Percentiles rank a stretch among this genome's conserved stretches.
Conservation (phyloP, 129 eudicot genomes). For the Apium graveolens region DNA sequence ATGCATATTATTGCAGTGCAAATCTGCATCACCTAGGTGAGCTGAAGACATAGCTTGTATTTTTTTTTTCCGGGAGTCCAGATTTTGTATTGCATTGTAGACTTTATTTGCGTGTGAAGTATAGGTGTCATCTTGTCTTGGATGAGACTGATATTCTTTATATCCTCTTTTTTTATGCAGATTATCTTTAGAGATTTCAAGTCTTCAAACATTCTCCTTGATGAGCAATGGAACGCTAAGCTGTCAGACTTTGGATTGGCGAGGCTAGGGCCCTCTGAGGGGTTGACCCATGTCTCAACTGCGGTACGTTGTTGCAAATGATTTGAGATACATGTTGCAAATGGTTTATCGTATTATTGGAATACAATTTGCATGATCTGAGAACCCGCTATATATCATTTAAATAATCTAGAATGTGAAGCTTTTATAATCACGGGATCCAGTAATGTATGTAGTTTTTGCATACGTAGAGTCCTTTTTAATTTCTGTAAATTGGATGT, state of each 20-base stretch:
- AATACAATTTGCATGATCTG: not conserved
- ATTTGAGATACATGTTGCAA: too few species aligned
- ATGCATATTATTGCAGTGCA: not conserved
- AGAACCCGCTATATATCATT: not conserved
- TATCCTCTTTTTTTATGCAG: constrained; percentile 22
- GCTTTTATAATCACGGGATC: not conserved
- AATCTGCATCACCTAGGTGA: not conserved
- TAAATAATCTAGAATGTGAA: not conserved
- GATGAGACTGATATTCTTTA: not conserved
- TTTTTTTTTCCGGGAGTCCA: too few species aligned
- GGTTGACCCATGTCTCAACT: constrained; percentile 77
- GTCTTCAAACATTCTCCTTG: constrained; percentile 79
- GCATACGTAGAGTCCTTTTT: not conserved
- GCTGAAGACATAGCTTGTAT: not conserved
- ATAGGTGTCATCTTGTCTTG: too few species aligned
- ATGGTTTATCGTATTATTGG: too few species aligned
- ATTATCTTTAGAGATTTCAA: constrained; percentile 83
- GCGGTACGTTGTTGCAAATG: constrained; percentile 46
- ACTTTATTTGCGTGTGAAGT: too few species aligned
- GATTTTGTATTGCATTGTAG: too few species aligned
- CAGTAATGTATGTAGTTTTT: not conserved
- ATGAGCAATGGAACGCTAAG: constrained; percentile 84
- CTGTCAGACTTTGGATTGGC: constrained; percentile 92
- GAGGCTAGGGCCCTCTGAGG: constrained; percentile 81
- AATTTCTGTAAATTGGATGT: not conserved